Evolutionary conservation across 768 basidiomycete species (phyloP), one percentile per base, ranked within the genome.

Genomic region (Hypholoma fasciculare): DNA sequence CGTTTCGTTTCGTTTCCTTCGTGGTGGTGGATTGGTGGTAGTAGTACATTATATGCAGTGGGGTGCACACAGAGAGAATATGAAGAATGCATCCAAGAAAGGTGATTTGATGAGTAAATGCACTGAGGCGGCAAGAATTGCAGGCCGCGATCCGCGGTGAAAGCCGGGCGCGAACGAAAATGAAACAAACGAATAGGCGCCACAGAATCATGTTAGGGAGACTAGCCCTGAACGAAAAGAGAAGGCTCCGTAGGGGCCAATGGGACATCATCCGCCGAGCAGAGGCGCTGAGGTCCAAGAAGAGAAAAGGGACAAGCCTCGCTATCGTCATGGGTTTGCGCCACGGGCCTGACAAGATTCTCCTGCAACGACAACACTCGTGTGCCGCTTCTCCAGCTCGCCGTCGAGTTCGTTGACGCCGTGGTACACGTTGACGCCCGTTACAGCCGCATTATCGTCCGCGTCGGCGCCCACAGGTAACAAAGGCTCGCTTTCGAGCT

Each of bases 351-450:
- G 39, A 34, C 30, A 34, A 34, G 30, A 34, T 23, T 39, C 49
- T 17, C 59, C 60, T 13, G 53, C 50, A n/a, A 61, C 34, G 20
- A 62, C 47, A 26, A 65, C 37, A 4, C 59, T 52, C 23, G 61
- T 59, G 26, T 50, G 38, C 19, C 50, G 49, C 42, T 65, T 65
- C 13, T 56, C 61, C 19, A 37, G 40, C 8, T 61, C 55, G 14
- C 40, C 49, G 40, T 54, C 57, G 12, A 60, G 46, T 12, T 34
- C 48, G 39, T 56, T 52, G 20, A 52, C 34, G 39, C 53, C 53
- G 17, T 61, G 61, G 46, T 65, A 65, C 11, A 55, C 55, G 38
- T 57, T 62, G 9, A 60, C 47, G 36, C 59, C 57, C 23, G 27
- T 38, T 16, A 13, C 17, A 12, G 43, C 9, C 8, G 36, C 49